A percentile compares a stretch with the other conserved stretches of the same genome.
These are phyloP conservation scores for Suillus subaureus DNA, from an alignment of 768 basidiomycete genomes.

Conservation along the genomic window DNA sequence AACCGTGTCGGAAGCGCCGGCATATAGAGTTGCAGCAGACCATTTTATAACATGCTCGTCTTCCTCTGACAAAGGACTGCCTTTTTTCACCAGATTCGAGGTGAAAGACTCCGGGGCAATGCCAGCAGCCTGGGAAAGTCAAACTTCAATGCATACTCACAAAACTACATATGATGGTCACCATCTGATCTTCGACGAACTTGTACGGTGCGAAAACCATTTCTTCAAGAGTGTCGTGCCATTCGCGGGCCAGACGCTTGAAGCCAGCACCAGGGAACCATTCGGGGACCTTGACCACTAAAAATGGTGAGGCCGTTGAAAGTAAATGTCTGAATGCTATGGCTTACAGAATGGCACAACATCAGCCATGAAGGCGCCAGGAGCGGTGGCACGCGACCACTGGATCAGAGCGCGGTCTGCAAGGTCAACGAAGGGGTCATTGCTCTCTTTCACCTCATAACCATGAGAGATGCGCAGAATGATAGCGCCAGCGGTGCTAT, in stretches of 20 bases:
- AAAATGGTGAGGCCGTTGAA: not conserved
- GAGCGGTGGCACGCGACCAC: slow-evolving; percentile 49
- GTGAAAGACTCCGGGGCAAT: slow-evolving; percentile 51
- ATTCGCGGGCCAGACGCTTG: slow-evolving; percentile 52
- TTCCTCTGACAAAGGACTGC: slow-evolving; percentile 48
- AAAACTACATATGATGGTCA: slow-evolving; percentile 20
- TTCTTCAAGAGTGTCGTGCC: slow-evolving; percentile 54
- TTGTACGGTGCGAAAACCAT: slow-evolving; percentile 59
- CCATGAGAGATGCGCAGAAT: slow-evolving; percentile 59
- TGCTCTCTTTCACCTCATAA: slow-evolving; percentile 53
- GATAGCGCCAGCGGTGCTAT: slow-evolving; percentile 52
- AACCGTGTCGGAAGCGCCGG: slow-evolving; percentile 17
- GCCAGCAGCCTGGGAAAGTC: slow-evolving; percentile 50
- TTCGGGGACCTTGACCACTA: slow-evolving; percentile 51
- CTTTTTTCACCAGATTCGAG: slow-evolving; percentile 58
- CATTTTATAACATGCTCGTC: slow-evolving; percentile 66
- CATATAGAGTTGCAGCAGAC: slow-evolving; percentile 44
- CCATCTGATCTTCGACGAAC: slow-evolving; percentile 66
- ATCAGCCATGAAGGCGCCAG: slow-evolving; percentile 55
- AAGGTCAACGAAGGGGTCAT: slow-evolving; percentile 52
- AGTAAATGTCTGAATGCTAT: not conserved
- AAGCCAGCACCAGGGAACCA: slow-evolving; percentile 62
- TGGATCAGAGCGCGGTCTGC: slow-evolving; percentile 54
- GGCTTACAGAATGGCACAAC: slow-evolving; percentile 44
- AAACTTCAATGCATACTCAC: not conserved